Conservation (phyloP, 441 rosid species). For the Sinapis alba region DNA sequence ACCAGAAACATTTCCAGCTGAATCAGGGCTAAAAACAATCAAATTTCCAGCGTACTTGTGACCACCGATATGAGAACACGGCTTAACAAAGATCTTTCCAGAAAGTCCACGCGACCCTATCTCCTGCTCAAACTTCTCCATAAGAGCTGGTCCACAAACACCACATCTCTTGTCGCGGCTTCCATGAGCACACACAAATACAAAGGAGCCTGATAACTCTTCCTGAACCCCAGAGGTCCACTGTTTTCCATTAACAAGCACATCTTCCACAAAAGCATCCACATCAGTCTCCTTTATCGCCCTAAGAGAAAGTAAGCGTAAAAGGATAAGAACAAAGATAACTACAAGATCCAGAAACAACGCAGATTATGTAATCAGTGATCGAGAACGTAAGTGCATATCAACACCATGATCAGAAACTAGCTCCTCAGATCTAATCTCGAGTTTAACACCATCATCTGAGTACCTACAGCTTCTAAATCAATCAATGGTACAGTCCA, state of each 20-base stretch:
- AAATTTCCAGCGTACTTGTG: constrained; percentile 96
- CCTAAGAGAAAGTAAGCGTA: constrained; percentile 3
- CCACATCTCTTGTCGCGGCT: constrained; percentile 95
- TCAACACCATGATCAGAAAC: neutral
- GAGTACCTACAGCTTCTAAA: neutral
- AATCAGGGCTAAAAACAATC: constrained; percentile 68
- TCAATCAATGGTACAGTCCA: neutral
- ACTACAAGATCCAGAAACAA: neutral
- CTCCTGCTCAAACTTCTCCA: constrained; percentile 68
- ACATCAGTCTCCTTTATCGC: neutral
- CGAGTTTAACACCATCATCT: neutral
- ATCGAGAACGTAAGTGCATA: too few species aligned
- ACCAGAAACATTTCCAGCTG: constrained; percentile 69
- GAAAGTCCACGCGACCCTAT: constrained; percentile 62
- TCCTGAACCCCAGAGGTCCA: constrained; percentile 75
- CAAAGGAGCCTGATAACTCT: constrained; percentile 60
- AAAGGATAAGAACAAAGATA: neutral
- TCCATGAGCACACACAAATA: constrained; percentile 91
- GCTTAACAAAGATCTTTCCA: constrained; percentile 59
- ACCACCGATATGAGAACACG: constrained; percentile 95
- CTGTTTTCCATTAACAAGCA: constrained; percentile 80
- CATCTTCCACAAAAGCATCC: constrained; percentile 33
- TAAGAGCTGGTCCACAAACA: constrained; percentile 87
- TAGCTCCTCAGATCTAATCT: neutral
- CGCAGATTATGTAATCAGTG: too few species aligned